Conservation (phyloP, 2,329 filamentous ascomycete genomes). For the Aspergillus fumigatiaffinis region DNA sequence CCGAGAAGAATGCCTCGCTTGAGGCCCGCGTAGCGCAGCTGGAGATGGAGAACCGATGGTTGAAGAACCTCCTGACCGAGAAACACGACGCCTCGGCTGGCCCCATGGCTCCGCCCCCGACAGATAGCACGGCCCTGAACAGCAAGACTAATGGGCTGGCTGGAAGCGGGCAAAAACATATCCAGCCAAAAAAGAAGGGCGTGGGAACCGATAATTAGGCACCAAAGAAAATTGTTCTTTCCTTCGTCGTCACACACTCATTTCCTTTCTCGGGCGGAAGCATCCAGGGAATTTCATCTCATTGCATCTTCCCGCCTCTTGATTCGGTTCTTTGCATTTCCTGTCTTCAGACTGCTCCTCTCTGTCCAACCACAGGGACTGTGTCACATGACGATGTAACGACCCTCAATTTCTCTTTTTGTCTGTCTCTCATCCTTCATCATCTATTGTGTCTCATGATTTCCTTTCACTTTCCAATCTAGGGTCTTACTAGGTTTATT, state of each 20-base stretch:
- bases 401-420: constrained; percentile 23
- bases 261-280: neutral
- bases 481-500: neutral
- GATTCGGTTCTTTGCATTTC: constrained; percentile 9
- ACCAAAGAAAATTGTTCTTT: constrained; percentile 4
- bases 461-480: neutral
- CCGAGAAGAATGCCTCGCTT: constrained; percentile 69
- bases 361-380: constrained; percentile 6
- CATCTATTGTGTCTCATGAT: neutral
- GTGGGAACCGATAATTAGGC: constrained; percentile 31
- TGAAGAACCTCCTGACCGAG: constrained; percentile 75
- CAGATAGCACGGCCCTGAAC: constrained; percentile 19
- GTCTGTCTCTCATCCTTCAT: neutral
- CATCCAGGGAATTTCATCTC: constrained; percentile 1
- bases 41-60: constrained; percentile 79
- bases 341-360: constrained; percentile 4
- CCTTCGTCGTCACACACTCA: neutral
- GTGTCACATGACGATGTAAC: constrained; percentile 30
- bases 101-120: constrained; percentile 22
- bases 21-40: constrained; percentile 71
- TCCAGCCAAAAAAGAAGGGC: constrained; percentile 39
- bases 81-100: constrained; percentile 56
- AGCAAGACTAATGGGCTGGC: constrained; percentile 15
- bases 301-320: constrained; percentile 8
- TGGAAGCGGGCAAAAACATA: constrained; percentile 32